Conservation (phyloP, 352 stramenopile genomes). For the Blastocystis sp. region DNA sequence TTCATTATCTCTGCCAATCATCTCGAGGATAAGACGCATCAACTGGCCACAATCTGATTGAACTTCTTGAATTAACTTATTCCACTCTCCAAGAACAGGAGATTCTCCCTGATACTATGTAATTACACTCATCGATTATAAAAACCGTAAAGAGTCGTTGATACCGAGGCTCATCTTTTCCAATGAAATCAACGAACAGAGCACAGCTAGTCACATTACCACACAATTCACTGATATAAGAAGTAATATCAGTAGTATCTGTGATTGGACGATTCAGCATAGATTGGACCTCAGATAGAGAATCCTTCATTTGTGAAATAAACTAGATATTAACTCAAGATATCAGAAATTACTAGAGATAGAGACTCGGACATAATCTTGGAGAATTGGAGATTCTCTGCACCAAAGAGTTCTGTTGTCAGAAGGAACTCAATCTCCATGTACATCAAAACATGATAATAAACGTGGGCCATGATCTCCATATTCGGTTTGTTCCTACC, state of each 20-base stretch:
- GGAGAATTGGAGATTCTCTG: not conserved
- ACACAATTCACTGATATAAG: slow-evolving; percentile 6
- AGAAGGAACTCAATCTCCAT: slow-evolving; percentile 47
- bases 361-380: not conserved
- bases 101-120: not conserved
- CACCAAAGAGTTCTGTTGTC: slow-evolving; percentile 12
- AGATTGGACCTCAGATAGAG: not conserved
- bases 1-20: not conserved
- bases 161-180: not conserved
- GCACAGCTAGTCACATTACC: slow-evolving; percentile 8
- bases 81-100: not conserved
- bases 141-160: not conserved
- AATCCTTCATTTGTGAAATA: not conserved
- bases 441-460: slow-evolving; percentile 10
- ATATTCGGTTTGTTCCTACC: not conserved
- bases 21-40: slow-evolving; percentile 8
- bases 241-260: not conserved
- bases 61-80: not conserved
- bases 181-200: slow-evolving; percentile 35
- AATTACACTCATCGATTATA: not conserved
- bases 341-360: not conserved
- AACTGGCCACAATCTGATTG: not conserved
- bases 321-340: slow-evolving; percentile 8
- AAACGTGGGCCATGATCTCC: slow-evolving; percentile 41
- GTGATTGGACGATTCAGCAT: not conserved